Base-by-base conservation (phyloP, 306 rosid species). In the Vigna radiata region DNA sequence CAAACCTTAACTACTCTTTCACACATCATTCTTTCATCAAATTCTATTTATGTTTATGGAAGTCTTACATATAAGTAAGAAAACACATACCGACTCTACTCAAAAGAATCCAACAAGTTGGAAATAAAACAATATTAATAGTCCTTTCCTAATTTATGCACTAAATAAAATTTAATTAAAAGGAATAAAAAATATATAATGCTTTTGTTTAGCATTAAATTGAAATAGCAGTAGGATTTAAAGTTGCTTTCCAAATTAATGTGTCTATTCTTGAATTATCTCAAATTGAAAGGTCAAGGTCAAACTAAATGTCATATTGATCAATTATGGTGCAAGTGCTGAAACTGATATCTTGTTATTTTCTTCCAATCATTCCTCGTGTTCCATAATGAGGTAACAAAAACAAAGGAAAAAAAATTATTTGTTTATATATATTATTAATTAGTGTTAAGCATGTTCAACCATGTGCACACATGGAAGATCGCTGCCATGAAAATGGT, bases 391-490 rank as follows among this genome's bases (percentile, higher is more conserved):
- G 36, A 79, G 0, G 58, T 15, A 8, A 50, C 12, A 39, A 70
- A 68, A 60, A 47, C 47, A 61, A 41, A 55, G 59, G 55, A 11
- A 17, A 76, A 29, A 29, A 76, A 71, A 12, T 19, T 19, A 25
- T 23, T 1, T 23, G 1, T 25, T 2, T 25, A 25, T 25, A 25
- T 44, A 11, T 44, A 44, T 41, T 44, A 44, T 44, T 78, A 55
- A 58, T 23, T 61, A 63, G 58, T 75, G 66, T 70, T 47, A 76
- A 78, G 74, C 91, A 91, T 92, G 96, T 88, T 91, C 84, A 65
- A 82, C 66, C 93, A 88, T 89, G 96, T 92, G 93, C 85, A 78
- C 89, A 86, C 83, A 81, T 88, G 85, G 83, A 87, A 64, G 63
- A 74, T 86, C 78, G 17, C 74, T 84, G 36, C 37, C 58, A 39